These are phyloP conservation scores for Polysphondylium violaceum DNA, from an alignment of 78 protist genomes.

Conservation along the genomic window DNA sequence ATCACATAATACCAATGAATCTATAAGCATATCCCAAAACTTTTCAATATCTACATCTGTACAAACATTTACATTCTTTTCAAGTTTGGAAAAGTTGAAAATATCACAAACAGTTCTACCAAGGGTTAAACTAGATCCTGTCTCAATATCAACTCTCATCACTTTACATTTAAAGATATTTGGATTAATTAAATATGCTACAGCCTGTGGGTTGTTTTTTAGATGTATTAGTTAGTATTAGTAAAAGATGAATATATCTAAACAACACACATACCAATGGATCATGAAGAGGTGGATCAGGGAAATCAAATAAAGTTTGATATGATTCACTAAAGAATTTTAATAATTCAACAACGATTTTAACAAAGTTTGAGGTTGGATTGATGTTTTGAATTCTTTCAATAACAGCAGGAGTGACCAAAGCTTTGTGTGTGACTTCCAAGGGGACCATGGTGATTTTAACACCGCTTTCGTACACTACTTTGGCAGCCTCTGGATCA, in stretches of 20 bases:
- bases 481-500: conserved; percentile 92
- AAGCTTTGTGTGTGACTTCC: conserved; percentile 86
- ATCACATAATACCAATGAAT: conserved; percentile 33
- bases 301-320: conserved; percentile 53
- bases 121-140: conserved; percentile 3
- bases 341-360: conserved; percentile 70
- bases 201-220: too few species aligned
- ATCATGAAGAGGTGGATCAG: conserved; percentile 92
- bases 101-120: conserved; percentile 88
- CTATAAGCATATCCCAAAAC: conserved; percentile 84
- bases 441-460: conserved; percentile 92
- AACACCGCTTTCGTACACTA: conserved; percentile 86
- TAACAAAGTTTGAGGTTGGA: conserved; percentile 32
- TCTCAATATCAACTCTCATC: conserved; percentile 89
- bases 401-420: conserved; percentile 52
- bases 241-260: too few species aligned
- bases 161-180: conserved; percentile 69
- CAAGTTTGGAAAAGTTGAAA: conserved; percentile 46
- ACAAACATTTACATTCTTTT: conserved; percentile 87
- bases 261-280: too few species aligned
- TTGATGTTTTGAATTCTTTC: conserved; percentile 37
- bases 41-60: conserved; percentile 55
- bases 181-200: conserved; percentile 86
- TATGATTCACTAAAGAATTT: conserved; percentile 86
- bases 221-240: too few species aligned